Base-by-base conservation (phyloP, 2,329 filamentous ascomycete species). In the Albifimbria verrucaria region DNA sequence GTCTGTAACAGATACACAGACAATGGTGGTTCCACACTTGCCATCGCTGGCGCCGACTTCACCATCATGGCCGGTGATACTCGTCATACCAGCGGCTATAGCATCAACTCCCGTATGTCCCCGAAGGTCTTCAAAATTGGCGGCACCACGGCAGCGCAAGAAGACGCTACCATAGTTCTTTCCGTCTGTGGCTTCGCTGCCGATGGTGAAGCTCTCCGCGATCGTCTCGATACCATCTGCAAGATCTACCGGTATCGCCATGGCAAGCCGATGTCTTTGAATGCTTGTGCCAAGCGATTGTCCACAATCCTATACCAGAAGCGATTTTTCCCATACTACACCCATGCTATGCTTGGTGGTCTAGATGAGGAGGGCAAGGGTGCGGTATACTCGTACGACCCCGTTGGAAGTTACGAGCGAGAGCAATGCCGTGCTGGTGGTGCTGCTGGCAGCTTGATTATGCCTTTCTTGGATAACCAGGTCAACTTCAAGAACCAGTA, bases 401-500 rank as follows among this genome's bases (percentile, higher is more conserved):
- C 94, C 1, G 94, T 99, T 42, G 94, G 94, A 62, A 96, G 90
- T 70, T 99, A 97, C 76, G 94, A 99, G 80, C 81, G 94, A 60
- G 94, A 99, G 77, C 90, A 96, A 77, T 97, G 92, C 77, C 86
- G 93, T 60, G 92, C 94, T 32, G 94, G 90, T 42, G 94, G 94
- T 64, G 92, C 94, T 15, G 92, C 92, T 20, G 88, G 91, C 51
- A 94, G 90, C 66, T 77, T 99, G 72, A 99, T 99, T 75, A 99
- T 97, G 90, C 94, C 94, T 2, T 99, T 99, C 81, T 77, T 99
- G 67, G 94, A 99, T 74, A 99, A 99, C 73, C 95, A 99, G 76
- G 94, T 99, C 78, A 97, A 97, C 78, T 93, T 93, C 81, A 99
- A 97, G 83, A 99, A 99, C 72, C 93, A 97, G 78, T 96, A 96